Base-by-base conservation (phyloP, 352 stramenopile genomes). In the Phytophthora vignae region DNA sequence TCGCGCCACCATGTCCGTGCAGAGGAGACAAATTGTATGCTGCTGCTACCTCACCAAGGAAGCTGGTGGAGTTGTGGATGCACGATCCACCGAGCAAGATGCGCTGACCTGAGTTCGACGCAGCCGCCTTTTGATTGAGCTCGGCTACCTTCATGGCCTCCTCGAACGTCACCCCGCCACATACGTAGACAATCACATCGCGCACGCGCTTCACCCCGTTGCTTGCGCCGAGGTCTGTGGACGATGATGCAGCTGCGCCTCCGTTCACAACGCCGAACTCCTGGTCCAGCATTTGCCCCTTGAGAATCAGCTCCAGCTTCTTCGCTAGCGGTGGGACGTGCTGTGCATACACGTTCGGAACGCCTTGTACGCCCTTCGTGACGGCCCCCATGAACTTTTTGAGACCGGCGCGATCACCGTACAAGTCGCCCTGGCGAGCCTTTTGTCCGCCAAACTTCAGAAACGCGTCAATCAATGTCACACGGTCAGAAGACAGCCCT, bases 311-410 rank as follows among this genome's bases (percentile, higher is more conserved):
- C 66, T 96, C 88, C 33, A 99, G 77, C 27, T 96, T 98, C 46
- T 98, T 93, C 70, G 98, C 94, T 38, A 99, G 81, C 12, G 99
- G 83, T 42, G 98, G 98, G 52, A 98, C 91, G 78, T 99, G 98
- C 78, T 99, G 98, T 27, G 98, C 96, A 79, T 99, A 99, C 7
- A 99, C 98, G 79, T 99, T 99, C 49, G 94, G 89, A 25, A 99
- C 97, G 59, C 90, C 95, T 36, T 97, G 97, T 60, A 98, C 97
- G 48, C 98, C 95, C 19, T 96, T 97, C 36, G 97, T 98, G 76
- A 99, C 94, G 10, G 86, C 85, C 11, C 85, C 83, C 85, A 96
- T 96, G 50, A 96, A 94, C 74, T 94, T 95, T 54, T 96, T 96
- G 10, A 96, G 69, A 5, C 87, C 89, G 54, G 74, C 74, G 38